Base-by-base conservation (phyloP, 2,329 filamentous ascomycete genomes). In the Colletotrichum sp. region DNA sequence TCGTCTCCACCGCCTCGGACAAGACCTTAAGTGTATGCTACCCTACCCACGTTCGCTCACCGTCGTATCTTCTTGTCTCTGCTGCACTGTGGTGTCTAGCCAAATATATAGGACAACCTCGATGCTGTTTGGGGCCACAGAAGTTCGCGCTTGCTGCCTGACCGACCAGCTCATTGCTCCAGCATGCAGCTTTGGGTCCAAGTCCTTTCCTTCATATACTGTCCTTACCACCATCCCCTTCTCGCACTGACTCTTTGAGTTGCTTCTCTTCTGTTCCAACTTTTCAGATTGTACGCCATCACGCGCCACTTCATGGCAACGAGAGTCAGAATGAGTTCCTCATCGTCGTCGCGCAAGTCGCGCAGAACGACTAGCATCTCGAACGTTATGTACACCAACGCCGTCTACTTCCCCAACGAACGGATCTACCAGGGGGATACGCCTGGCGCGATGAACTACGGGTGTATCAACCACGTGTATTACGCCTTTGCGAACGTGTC, bases 351-450 rank as follows among this genome's bases (percentile, higher is more conserved):
- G 58, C 86, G 85, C 80, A 88, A 84, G 82, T 84, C 86, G 78
- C 87, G 86, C 77, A 85, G 88, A 79, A 81, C 85, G 56, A 83
- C 85, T 48, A 88, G 87, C 82, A 82, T 85, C 55, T 85, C 85
- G 28, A 86, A 83, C 76, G 86, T 92, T 76, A 90, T 91, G 85
- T 90, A 88, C 81, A 91, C 91, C 80, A 97, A 97, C 83, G 94
- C 93, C 27, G 93, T 95, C 22, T 97, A 96, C 85, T 97, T 95
- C 83, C 94, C 94, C n/a, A 96, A 95, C 84, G 92, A 91, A 86
- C 89, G 92, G 74, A 91, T 95, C 78, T 95, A 96, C 84, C 89
- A 90, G 72, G 91, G 93, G 77, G 91, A 95, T 79, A 94, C 94
- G 18, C 95, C 95, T 0, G 94, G 91, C 2, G 92, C 92, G 71